Evolutionary conservation across 2,329 filamentous ascomycete genomes (phyloP).

Genomic region (Penicillium sp.): DNA sequence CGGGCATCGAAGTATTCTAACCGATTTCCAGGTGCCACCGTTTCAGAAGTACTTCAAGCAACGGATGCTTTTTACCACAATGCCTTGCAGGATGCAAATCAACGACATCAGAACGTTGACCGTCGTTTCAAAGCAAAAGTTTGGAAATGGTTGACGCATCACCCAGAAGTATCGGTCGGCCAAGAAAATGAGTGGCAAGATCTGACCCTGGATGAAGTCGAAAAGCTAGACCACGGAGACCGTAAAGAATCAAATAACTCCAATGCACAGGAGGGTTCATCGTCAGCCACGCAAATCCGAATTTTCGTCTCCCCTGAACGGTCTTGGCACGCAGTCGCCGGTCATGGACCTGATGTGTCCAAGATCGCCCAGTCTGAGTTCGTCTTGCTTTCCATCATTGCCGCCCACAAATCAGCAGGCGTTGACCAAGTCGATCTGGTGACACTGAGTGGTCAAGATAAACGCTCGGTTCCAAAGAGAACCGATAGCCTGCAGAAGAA

Average conservation of each 20-base stretch:
- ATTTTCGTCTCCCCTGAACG: constrained; percentile 59
- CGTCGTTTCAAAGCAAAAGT: constrained; percentile 56
- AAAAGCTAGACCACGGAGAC: constrained; percentile 23
- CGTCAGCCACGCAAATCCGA: constrained; percentile 27
- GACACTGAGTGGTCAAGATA: constrained; percentile 63
- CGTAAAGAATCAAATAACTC: not conserved
- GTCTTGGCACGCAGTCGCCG: constrained; percentile 64
- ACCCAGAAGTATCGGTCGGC: constrained; percentile 60
- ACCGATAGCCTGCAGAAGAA: constrained; percentile 61
- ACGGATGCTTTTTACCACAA: constrained; percentile 42
- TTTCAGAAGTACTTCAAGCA: constrained; percentile 39
- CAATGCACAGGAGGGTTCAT: constrained; percentile 1
- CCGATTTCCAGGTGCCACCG: constrained; percentile 36
- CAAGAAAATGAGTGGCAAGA: constrained; percentile 45
- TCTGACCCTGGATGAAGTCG: constrained; percentile 46
- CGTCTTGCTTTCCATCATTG: constrained; percentile 62
- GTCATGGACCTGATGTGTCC: constrained; percentile 61
- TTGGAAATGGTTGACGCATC: constrained; percentile 61
- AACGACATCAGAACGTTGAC: constrained; percentile 46
- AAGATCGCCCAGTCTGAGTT: constrained; percentile 61
- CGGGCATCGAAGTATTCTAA: constrained; percentile 21
- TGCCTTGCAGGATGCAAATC: constrained; percentile 21
- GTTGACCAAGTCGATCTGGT: constrained; percentile 63
- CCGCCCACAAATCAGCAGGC: constrained; percentile 56
- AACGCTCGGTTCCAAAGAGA: constrained; percentile 65